phyloP scores from a whole-genome alignment of 2,329 filamentous ascomycete genomes.

The Fusarium ambrosium region DNA sequence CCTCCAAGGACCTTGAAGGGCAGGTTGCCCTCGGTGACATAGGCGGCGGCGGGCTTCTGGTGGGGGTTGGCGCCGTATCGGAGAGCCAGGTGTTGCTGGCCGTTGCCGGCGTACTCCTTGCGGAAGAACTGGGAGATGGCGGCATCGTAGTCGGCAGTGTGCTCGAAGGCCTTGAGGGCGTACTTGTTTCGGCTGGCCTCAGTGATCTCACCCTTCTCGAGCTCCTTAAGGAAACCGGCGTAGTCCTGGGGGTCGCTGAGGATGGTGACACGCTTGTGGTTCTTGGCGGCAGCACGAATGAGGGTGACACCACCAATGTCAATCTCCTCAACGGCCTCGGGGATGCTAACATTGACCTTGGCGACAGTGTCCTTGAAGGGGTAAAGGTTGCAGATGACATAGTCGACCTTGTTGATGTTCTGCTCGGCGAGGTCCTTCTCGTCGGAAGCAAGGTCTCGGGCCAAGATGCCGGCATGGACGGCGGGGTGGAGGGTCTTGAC shows the following conservation, averaged over 20 bases:
- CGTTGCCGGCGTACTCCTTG: constrained; percentile 92
- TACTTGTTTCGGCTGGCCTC: constrained; percentile 89
- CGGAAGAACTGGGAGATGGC: constrained; percentile 98
- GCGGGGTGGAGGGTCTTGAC: constrained; percentile 96
- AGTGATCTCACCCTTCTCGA: constrained; percentile 87
- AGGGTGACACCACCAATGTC: constrained; percentile 98
- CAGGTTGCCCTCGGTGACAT: constrained; percentile 76
- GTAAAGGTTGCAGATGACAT: constrained; percentile 97
- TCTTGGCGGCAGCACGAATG: constrained; percentile 96
- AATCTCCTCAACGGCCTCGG: constrained; percentile 98
- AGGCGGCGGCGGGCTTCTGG: constrained; percentile 95
- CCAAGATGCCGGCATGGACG: constrained; percentile 91
- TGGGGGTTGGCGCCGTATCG: constrained; percentile 98
- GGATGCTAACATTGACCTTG: constrained; percentile 96
- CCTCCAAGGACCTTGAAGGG: constrained; percentile 97
- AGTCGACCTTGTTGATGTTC: constrained; percentile 96
- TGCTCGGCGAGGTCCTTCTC: constrained; percentile 96
- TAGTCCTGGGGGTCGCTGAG: constrained; percentile 96
- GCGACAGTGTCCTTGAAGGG: constrained; percentile 99
- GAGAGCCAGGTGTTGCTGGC: constrained; percentile 84
- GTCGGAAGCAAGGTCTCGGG: constrained; percentile 92
- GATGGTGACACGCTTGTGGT: constrained; percentile 95
- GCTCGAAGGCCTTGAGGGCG: constrained; percentile 97
- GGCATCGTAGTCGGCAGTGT: constrained; percentile 95
- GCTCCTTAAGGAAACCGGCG: constrained; percentile 90